These are phyloP conservation scores for Syncephalis plumigaleata DNA, from an alignment of 371 early-diverging fungal species.

Conservation along the genomic window DNA sequence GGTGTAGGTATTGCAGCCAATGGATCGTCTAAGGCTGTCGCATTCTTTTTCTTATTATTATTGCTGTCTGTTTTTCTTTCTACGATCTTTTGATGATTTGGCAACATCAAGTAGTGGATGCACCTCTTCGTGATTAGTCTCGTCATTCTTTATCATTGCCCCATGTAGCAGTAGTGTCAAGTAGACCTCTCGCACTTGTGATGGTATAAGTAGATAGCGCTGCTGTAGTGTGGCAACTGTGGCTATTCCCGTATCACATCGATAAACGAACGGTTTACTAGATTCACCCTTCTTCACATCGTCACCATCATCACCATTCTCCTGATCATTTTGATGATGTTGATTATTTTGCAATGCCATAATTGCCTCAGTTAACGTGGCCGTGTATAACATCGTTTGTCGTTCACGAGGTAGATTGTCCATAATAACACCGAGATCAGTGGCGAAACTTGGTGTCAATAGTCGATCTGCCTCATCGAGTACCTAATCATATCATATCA, in stretches of 20 bases:
- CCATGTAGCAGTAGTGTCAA: constrained; percentile 59
- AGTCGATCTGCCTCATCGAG: constrained; percentile 98
- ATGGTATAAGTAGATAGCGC: constrained; percentile 82
- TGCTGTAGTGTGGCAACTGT: constrained; percentile 84
- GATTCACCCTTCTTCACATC: too few species aligned
- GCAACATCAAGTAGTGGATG: too few species aligned
- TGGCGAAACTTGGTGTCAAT: constrained; percentile 61
- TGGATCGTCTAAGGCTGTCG: too few species aligned
- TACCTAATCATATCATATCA: constrained; percentile 30
- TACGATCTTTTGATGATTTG: too few species aligned
- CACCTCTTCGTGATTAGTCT: constrained; percentile 11
- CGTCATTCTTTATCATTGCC: constrained; percentile 45
- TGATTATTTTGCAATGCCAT: constrained; percentile 30
- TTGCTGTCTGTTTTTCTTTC: too few species aligned
- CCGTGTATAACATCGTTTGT: constrained; percentile 87
- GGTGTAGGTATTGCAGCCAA: too few species aligned
- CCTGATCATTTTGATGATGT: too few species aligned
- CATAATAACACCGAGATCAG: constrained; percentile 70
- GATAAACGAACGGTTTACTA: constrained; percentile 60
- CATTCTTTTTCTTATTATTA: too few species aligned
- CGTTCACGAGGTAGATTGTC: constrained; percentile 56
- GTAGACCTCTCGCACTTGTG: constrained; percentile 81
- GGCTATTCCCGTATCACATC: constrained; percentile 50
- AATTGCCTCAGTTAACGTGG: constrained; percentile 87
- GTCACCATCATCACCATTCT: too few species aligned